Evolutionary conservation across 441 rosid species (phyloP).

Genomic region (Brassica balearica): DNA sequence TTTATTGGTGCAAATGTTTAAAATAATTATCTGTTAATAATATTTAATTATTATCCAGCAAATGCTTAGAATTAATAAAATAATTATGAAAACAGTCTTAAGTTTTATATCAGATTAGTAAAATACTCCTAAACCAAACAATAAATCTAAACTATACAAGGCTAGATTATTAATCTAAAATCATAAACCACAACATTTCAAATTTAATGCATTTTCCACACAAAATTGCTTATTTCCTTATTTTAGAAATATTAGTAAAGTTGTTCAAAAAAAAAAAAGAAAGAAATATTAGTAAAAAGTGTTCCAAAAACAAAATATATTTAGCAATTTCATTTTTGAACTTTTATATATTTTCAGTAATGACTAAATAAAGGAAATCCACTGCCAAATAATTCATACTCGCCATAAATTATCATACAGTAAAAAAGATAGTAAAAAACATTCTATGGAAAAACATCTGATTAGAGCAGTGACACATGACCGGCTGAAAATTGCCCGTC

Average conservation of each 20-base stretch:
- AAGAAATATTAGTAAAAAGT: not conserved
- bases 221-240: not conserved
- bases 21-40: too few relatives aligned
- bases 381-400: not conserved
- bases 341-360: not conserved
- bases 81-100: not conserved
- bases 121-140: not conserved
- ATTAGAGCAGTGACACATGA: conserved; percentile 44
- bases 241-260: not conserved
- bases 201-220: not conserved
- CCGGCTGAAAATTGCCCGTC: conserved; percentile 31
- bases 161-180: not conserved
- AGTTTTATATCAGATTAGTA: not conserved
- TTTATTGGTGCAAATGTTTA: too few relatives aligned
- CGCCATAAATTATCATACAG: conserved; percentile 23
- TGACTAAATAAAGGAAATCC: not conserved
- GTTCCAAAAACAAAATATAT: too few relatives aligned
- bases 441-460: conserved; percentile 41
- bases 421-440: conserved; percentile 20
- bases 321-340: too few relatives aligned
- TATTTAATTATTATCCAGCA: not conserved
- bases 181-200: not conserved
- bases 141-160: not conserved
- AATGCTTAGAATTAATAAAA: not conserved
- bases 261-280: too few relatives aligned